Percentiles rank a stretch among this genome's conserved stretches.
Evolutionary conservation across 2,329 filamentous ascomycete genomes (phyloP).

Genomic region (Didymellaceae sp.): DNA sequence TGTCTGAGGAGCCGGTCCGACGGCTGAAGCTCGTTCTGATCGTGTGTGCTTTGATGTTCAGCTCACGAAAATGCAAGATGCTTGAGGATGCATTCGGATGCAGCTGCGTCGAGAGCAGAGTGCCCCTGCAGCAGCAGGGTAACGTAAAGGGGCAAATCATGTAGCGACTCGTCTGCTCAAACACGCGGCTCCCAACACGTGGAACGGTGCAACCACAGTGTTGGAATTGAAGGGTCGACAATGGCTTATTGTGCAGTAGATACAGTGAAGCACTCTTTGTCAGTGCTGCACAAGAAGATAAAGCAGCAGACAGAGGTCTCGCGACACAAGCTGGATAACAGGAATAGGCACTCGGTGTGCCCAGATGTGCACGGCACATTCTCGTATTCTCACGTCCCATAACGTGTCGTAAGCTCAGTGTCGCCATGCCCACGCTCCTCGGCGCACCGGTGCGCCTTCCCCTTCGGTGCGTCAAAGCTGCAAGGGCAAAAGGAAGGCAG

Average conservation of each 20-base stretch:
- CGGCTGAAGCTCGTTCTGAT: background rate
- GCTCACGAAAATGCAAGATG: background rate
- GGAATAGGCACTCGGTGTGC: no score
- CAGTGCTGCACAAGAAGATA: constrained; percentile 4
- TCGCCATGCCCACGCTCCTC: constrained; percentile 12
- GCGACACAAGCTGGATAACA: constrained; percentile 5
- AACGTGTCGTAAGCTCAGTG: constrained; percentile 11
- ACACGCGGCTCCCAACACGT: constrained; percentile 17
- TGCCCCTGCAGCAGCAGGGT: constrained; percentile 6
- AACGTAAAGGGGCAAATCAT: background rate
- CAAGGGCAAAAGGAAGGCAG: constrained; percentile 4
- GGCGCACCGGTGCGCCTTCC: constrained; percentile 14
- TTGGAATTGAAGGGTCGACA: constrained; percentile 9
- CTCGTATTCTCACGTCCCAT: constrained; percentile 15
- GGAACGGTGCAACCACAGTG: constrained; percentile 7
- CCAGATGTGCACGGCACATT: constrained; percentile 9
- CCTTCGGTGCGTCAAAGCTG: constrained; percentile 5
- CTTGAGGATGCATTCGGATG: background rate
- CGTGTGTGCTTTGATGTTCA: background rate
- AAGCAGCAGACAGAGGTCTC: background rate
- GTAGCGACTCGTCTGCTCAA: constrained; percentile 14
- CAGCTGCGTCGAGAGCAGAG: background rate
- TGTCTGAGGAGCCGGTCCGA: constrained; percentile 13
- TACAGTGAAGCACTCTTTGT: background rate
- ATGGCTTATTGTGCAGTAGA: background rate